Evolutionary conservation across 352 stramenopile genomes (phyloP).

Genomic region (Phytophthora pluvialis): DNA sequence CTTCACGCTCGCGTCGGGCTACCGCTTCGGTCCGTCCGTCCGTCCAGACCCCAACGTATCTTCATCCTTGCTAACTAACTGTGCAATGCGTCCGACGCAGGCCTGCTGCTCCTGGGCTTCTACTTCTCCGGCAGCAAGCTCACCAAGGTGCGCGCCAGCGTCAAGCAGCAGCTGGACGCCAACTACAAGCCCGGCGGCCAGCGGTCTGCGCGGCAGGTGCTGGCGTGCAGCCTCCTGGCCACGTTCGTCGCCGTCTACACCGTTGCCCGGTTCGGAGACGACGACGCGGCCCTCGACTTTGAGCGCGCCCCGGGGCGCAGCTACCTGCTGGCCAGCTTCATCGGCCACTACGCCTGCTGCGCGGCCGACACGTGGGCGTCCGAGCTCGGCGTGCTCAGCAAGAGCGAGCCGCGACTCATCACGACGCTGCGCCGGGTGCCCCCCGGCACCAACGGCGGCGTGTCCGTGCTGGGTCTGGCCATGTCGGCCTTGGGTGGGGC

Average conservation of each 20-base stretch:
- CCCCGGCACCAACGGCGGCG: constrained; percentile 93
- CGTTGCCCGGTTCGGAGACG: constrained; percentile 46
- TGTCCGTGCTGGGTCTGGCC: constrained; percentile 85
- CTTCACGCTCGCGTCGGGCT: constrained; percentile 64
- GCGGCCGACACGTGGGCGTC: constrained; percentile 95
- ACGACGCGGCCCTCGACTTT: constrained; percentile 51
- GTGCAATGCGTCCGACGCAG: constrained; percentile 27
- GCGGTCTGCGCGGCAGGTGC: constrained; percentile 72
- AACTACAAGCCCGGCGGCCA: constrained; percentile 87
- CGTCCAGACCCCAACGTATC: background rate
- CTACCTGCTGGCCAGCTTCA: constrained; percentile 75
- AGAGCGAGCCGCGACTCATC: constrained; percentile 82
- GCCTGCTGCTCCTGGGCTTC: constrained; percentile 80
- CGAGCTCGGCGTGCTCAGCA: constrained; percentile 93
- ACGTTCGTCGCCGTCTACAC: constrained; percentile 71
- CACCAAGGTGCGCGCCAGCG: constrained; percentile 67
- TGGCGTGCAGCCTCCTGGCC: constrained; percentile 79
- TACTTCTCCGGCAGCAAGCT: constrained; percentile 89
- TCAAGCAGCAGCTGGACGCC: constrained; percentile 69
- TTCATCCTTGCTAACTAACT: constrained; percentile 1
- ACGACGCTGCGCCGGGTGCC: constrained; percentile 85
- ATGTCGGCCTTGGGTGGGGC: constrained; percentile 85
- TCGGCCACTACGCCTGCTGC: constrained; percentile 94
- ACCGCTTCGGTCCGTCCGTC: constrained; percentile 61
- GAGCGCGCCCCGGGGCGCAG: constrained; percentile 36